A percentile compares a stretch with the other conserved stretches of the same genome.
phyloP scores from a whole-genome alignment of 2,329 filamentous ascomycete species.

The Zarea fungicola region DNA sequence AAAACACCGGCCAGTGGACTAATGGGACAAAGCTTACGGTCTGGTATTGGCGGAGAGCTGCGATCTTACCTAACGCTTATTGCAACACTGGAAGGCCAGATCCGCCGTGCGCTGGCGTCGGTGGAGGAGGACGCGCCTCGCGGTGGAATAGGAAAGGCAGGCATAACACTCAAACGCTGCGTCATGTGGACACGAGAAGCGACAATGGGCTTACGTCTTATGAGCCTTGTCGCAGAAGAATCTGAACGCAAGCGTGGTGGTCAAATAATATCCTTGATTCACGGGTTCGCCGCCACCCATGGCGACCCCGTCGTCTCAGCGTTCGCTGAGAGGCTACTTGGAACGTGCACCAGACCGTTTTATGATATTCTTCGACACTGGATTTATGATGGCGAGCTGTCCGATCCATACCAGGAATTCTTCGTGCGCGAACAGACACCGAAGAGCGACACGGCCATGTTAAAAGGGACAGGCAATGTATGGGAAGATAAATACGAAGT shows the following conservation, averaged over 20 bases:
- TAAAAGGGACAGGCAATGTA: slow-evolving; percentile 72
- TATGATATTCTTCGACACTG: slow-evolving; percentile 94
- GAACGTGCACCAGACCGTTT: slow-evolving; percentile 86
- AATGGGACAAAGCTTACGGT: slow-evolving; percentile 85
- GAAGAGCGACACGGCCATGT: slow-evolving; percentile 43
- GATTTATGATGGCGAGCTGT: slow-evolving; percentile 97
- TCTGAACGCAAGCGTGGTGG: slow-evolving; percentile 79
- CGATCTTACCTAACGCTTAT: slow-evolving; percentile 86
- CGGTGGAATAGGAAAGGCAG: slow-evolving; percentile 72
- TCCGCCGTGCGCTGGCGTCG: slow-evolving; percentile 71
- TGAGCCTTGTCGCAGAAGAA: slow-evolving; percentile 92
- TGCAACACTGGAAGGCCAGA: slow-evolving; percentile 87
- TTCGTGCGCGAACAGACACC: slow-evolving; percentile 79
- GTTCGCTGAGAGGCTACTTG: slow-evolving; percentile 84
- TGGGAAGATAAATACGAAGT: slow-evolving; percentile 98
- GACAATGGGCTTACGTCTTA: slow-evolving; percentile 87
- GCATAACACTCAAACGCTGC: slow-evolving; percentile 90
- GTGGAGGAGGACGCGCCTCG: slow-evolving; percentile 64
- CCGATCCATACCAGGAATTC: slow-evolving; percentile 93
- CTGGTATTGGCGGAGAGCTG: slow-evolving; percentile 78
- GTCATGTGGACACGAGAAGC: slow-evolving; percentile 97
- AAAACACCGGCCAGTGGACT: slow-evolving; percentile 76
- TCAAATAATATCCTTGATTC: slow-evolving; percentile 87
- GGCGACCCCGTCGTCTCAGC: slow-evolving; percentile 91
- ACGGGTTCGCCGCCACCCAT: slow-evolving; percentile 87